Conservation (phyloP, 805 yeast species). For the Sugiyamaella mastotermitis region DNA sequence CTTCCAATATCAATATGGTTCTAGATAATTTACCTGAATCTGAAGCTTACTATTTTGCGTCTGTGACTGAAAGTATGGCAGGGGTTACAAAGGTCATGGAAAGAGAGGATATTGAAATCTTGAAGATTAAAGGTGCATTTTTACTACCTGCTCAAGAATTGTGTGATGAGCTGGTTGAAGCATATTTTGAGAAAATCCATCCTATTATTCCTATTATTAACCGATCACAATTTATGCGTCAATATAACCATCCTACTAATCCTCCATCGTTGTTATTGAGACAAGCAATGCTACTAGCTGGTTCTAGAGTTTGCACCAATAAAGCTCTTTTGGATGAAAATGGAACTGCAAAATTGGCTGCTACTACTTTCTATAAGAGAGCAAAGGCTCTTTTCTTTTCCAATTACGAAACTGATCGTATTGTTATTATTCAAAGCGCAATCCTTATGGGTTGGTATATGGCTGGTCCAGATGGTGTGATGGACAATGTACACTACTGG, state of each 20-base stretch:
- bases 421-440: constrained; percentile 55
- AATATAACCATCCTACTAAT: constrained; percentile 47
- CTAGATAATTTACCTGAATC: constrained; percentile 40
- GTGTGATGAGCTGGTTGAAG: constrained; percentile 52
- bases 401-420: constrained; percentile 59
- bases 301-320: constrained; percentile 54
- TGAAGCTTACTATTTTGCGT: constrained; percentile 38
- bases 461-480: constrained; percentile 67
- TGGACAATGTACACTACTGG: constrained; percentile 65
- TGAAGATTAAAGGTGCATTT: constrained; percentile 65
- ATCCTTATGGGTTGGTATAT: constrained; percentile 61
- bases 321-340: constrained; percentile 43
- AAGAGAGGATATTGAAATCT: constrained; percentile 57
- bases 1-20: constrained; percentile 44
- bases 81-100: constrained; percentile 33
- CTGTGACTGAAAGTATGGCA: constrained; percentile 17
- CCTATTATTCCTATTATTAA: constrained; percentile 66
- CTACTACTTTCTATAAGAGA: constrained; percentile 57
- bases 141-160: constrained; percentile 55
- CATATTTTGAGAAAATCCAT: constrained; percentile 59
- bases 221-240: constrained; percentile 53
- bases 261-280: constrained; percentile 58
- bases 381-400: constrained; percentile 73
- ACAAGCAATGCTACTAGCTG: constrained; percentile 67
- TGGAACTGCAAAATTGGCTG: constrained; percentile 45